These are phyloP conservation scores for Agrocybe pediades DNA, from an alignment of 768 basidiomycete species.

Conservation along the genomic window DNA sequence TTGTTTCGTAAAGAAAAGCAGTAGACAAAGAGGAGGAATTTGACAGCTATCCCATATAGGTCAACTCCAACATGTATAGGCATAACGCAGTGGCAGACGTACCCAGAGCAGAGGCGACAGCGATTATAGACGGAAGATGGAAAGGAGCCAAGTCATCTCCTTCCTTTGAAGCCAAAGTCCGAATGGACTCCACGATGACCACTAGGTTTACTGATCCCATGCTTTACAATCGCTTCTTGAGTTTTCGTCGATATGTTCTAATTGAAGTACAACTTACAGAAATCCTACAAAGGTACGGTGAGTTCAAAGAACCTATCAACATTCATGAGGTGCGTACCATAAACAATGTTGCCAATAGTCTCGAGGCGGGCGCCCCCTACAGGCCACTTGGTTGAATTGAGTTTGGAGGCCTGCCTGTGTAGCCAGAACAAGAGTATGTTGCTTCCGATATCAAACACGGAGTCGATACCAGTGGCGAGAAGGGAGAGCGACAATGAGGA, in stretches of 20 bases:
- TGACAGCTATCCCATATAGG: conserved; percentile 56
- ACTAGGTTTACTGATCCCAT: conserved; percentile 94
- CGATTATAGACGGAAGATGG: conserved; percentile 80
- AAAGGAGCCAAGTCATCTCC: conserved; percentile 58
- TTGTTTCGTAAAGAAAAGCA: conserved; percentile 76
- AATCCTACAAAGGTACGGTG: conserved; percentile 22
- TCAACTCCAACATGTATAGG: not conserved
- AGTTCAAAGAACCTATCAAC: conserved; percentile 27
- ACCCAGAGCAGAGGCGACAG: conserved; percentile 85
- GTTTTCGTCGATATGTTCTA: not conserved
- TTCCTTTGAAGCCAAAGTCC: conserved; percentile 62
- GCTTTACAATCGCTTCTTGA: conserved; percentile 39
- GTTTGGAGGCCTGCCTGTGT: conserved; percentile 66
- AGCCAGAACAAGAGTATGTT: conserved; percentile 82
- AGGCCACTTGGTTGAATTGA: conserved; percentile 90
- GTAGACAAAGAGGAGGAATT: conserved; percentile 85
- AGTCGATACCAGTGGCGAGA: conserved; percentile 88
- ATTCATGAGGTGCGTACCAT: conserved; percentile 47
- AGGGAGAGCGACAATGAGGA: conserved; percentile 83
- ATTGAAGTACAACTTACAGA: conserved; percentile 22
- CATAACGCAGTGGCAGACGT: conserved; percentile 15
- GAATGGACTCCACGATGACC: conserved; percentile 85
- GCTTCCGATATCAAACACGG: conserved; percentile 82
- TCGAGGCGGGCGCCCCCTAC: conserved; percentile 89
- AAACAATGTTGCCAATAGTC: conserved; percentile 87